Evolutionary conservation across 2,329 filamentous ascomycete genomes (phyloP), one percentile per base, ranked within the genome.

Genomic region (Samsoniella hepiali): DNA sequence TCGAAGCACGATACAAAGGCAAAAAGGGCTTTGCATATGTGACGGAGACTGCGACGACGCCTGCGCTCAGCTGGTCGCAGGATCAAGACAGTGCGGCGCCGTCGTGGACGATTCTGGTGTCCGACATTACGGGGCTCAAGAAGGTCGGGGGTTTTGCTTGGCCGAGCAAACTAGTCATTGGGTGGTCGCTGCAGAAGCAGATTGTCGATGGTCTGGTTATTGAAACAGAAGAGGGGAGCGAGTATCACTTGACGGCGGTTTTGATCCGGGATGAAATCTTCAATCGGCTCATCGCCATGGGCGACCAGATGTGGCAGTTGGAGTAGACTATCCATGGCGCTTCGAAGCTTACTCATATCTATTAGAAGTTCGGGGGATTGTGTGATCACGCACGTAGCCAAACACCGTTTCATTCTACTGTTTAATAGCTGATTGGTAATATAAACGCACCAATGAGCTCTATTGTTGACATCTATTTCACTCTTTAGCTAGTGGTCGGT

Each of bases 101-200:
- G 0, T 74, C 84, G 0, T 96, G 91, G 84, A 88, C 83, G 6
- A 79, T 95, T 0, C 82, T 90, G 0, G 82, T 95, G 3, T 81
- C 81, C 0, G 89, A 94, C 17, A 88, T 96, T 53, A 78, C 66
- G 1, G 90, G 93, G 73, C 71, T 96, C 60, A 89, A 87, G 73
- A 96, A 96, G 76, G 79, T 93, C 1, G 91, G 91, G 5, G 91
- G 91, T 0, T 80, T 93, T 42, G 91, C 91, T 0, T 96, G 91
- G 91, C 96, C 95, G 76, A 87, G 87, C 1, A 94, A 92, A 78
- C 77, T 95, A 57, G 82, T 95, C 1, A 89, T 95, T 1, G 91
- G 91, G 0, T 92, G 91, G 90, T 88, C 89, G 1, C 82, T 91
- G 69, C 84, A 86, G 0, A 82, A 87, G 55, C 87, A 93, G 73